Conservation (phyloP, 495 filamentous ascomycete species). For the Trichoderma parareesei region DNA sequence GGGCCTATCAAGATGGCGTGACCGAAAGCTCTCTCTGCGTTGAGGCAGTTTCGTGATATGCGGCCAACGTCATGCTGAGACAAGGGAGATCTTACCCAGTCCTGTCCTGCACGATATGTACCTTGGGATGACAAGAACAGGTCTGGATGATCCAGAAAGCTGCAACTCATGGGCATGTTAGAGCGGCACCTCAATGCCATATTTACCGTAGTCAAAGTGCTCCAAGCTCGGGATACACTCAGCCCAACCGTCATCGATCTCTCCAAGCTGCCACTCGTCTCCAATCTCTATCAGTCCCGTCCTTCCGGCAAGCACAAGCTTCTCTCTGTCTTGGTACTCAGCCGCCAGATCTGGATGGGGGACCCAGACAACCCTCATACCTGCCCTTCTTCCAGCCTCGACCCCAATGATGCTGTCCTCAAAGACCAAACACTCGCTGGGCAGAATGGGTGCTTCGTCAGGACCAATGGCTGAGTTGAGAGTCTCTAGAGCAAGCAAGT, state of each 20-base stretch:
- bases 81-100: no score
- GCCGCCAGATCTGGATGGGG: slow-evolving; percentile 63
- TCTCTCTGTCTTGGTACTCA: slow-evolving; percentile 60
- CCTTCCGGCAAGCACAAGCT: slow-evolving; percentile 68
- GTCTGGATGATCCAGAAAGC: no score
- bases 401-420: slow-evolving; percentile 82
- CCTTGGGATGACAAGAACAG: no score
- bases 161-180: not conserved
- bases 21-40: no score
- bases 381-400: slow-evolving; percentile 74
- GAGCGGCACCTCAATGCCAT: slow-evolving; percentile 17
- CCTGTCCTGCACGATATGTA: no score
- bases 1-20: no score
- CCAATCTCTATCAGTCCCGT: slow-evolving; percentile 48
- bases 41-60: no score
- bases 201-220: slow-evolving; percentile 53
- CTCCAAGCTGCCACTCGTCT: slow-evolving; percentile 34
- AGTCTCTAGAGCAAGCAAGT: slow-evolving; percentile 63
- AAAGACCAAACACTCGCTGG: slow-evolving; percentile 80
- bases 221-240: slow-evolving; percentile 49
- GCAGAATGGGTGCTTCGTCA: slow-evolving; percentile 26
- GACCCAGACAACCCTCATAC: slow-evolving; percentile 83
- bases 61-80: no score
- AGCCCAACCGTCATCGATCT: slow-evolving; percentile 58
- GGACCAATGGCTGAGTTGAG: slow-evolving; percentile 54